Evolutionary conservation across 1,284 basidiomycete species (phyloP), one percentile per base, ranked within the genome.

Genomic region (Anthracocystis walkeri): DNA sequence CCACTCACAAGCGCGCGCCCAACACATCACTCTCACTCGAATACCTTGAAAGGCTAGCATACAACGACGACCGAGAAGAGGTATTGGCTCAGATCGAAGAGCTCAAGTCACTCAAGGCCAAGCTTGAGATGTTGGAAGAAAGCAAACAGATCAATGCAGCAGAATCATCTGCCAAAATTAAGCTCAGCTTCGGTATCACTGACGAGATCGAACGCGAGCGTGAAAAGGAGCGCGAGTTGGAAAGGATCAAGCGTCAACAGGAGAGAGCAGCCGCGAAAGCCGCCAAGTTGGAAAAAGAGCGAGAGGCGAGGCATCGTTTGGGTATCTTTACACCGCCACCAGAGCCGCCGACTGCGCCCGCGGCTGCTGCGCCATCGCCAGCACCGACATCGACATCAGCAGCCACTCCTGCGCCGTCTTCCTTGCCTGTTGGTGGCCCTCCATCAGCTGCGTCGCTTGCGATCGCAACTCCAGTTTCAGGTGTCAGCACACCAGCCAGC

Each of bases 41-140:
- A 65, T 71, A 78, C 21, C 65, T 80, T 20, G 80, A 82, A 51
- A 66, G 80, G 6, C 66, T 80, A 18, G 74, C 76, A 7, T 80
- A 82, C 62, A 76, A 75, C 35, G 77, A 82, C 48, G 80, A 82
- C 42, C 58, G 75, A 27, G 63, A 67, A 16, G 44, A 71, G 6
- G 70, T 75, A 33, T 65, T 78, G 23, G 71, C 67, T 23, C 58
- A 75, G 51, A 75, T 78, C 12, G 71, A 74, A 21, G 53, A 80
- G 56, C 75, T 79, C 54, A 77, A 76, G 33, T 18, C 62, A 21
- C 69, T 69, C 52, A 78, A 78, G 16, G 63, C 71, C 10, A 63
- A 79, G 56, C 69, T 82, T 27, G 80, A 82, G 33, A n/a, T 56
- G 21, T n/a, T 77, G 27, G 78, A 81, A 27, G 60, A 60, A 18